Percentiles rank a stretch among this genome's conserved stretches.
phyloP scores from a whole-genome alignment of 139 green algal genomes.

The Chlorella sp. region DNA sequence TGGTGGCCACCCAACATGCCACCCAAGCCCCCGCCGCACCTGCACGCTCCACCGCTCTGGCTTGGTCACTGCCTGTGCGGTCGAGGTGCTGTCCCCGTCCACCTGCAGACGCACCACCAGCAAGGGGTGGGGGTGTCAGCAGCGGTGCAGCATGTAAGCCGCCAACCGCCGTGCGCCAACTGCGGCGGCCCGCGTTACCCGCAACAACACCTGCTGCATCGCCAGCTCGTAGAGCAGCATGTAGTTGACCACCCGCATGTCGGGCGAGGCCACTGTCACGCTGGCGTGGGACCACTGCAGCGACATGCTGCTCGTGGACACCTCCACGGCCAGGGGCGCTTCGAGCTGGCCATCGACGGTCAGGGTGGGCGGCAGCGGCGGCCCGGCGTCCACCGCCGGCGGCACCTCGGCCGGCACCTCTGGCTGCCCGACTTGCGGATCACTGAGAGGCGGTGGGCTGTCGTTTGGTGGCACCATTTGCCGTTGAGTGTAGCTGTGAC shows the following conservation, averaged over 20 bases:
- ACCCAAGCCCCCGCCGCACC: neutral
- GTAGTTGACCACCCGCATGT: constrained; percentile 18
- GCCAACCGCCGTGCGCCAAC: too few relatives aligned
- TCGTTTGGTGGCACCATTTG: neutral
- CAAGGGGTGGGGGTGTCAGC: neutral
- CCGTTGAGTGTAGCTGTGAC: neutral
- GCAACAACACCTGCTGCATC: constrained; percentile 42
- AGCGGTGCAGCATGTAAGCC: neutral
- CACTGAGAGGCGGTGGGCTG: neutral
- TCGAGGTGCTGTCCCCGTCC: neutral
- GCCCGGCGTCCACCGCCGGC: neutral
- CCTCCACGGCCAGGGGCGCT: constrained; percentile 8
- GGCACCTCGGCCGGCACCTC: too few relatives aligned
- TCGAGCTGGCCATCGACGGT: constrained; percentile 23
- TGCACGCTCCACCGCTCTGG: constrained; percentile 34
- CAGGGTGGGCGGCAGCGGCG: constrained; percentile 17
- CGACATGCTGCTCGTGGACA: constrained; percentile 9
- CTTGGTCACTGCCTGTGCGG: neutral
- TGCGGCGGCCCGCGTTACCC: neutral
- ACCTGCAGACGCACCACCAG: neutral
- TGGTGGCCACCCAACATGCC: neutral
- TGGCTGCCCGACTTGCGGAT: neutral
- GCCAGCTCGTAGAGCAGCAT: constrained; percentile 29
- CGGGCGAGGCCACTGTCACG: constrained; percentile 9
- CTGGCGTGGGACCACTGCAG: constrained; percentile 32